Base-by-base conservation (phyloP, 106 monocot genomes). In the Dioscorea alata region DNA sequence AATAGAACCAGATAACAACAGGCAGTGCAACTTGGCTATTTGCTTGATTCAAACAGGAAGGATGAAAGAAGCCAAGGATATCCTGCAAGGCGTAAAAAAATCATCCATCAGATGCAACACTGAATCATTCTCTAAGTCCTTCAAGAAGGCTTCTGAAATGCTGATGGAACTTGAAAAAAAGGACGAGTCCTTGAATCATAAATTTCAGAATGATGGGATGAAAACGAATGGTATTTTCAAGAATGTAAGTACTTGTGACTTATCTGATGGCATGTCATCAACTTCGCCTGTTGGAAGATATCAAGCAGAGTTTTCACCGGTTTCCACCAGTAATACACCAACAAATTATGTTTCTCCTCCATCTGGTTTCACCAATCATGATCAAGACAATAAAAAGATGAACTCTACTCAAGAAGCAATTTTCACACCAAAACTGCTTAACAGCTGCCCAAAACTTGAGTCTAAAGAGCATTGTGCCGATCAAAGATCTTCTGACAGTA, bases 21-120 rank as follows among this genome's bases (percentile, higher is more conserved):
- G 66, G 64, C 68, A 73, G 21, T 77, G 77, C 57, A 77, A 82
- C 15, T 65, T 82, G 50, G 73, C 73, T 23, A 73, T 64, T 33
- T 82, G 82, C 57, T 64, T 69, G 60, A 69, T 77, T 23, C 53
- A 53, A 59, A 69, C 34, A 13, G 77, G 82, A 64, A 76, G 50
- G 63, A 8, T 77, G 1, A 23, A 35, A n/a, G 82, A 82, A 61
- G 82, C 73, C 17, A 67, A 73, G 57, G 23, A 34, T 21, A 35
- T 79, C 24, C 68, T 79, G 17, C 63, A 63, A 31, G 35, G 5
- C 7, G 13, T 79, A 20, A 57, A 48, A 23, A 48, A 61, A 25
- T 23, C 63, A 64, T 63, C 72, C 19, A 60, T 13, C 31, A 62
- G 49, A 13, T 51, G 33, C 28, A 56, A 50, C 22, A 28, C 67